A percentile compares a stretch with the other conserved stretches of the same genome.
phyloP scores from a whole-genome alignment of 805 yeast species.

The Clavispora santaluciae region DNA sequence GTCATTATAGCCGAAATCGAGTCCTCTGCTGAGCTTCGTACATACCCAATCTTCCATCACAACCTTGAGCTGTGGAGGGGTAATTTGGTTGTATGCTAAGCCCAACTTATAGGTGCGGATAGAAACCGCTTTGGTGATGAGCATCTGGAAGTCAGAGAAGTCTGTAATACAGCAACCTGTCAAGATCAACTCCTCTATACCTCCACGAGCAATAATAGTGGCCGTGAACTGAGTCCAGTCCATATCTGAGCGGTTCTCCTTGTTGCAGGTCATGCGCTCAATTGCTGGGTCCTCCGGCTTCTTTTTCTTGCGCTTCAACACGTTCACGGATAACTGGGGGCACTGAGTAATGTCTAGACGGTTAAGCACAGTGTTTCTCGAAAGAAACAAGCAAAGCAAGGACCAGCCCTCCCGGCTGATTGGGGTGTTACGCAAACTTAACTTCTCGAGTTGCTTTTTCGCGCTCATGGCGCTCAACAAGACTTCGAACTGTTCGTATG shows the following conservation, averaged over 20 bases:
- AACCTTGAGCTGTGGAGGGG: slow-evolving; percentile 51
- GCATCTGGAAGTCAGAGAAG: slow-evolving; percentile 47
- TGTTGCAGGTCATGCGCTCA: slow-evolving; percentile 43
- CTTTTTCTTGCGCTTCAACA: slow-evolving; percentile 33
- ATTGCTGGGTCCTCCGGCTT: slow-evolving; percentile 23
- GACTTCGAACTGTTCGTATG: slow-evolving; percentile 71
- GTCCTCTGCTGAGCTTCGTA: slow-evolving; percentile 50
- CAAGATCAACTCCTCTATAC: slow-evolving; percentile 72
- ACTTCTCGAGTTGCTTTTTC: slow-evolving; percentile 61
- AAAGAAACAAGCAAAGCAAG: slow-evolving; percentile 66
- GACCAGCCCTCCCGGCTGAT: slow-evolving; percentile 75
- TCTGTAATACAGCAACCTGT: slow-evolving; percentile 71
- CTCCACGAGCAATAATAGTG: slow-evolving; percentile 62
- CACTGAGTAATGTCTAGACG: slow-evolving; percentile 71
- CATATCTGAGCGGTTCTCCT: slow-evolving; percentile 62
- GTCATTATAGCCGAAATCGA: slow-evolving; percentile 84
- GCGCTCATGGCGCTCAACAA: slow-evolving; percentile 66
- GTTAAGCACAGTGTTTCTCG: slow-evolving; percentile 53
- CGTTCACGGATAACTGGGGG: slow-evolving; percentile 43
- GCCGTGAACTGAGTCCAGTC: slow-evolving; percentile 79
- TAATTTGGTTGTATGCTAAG: slow-evolving; percentile 67
- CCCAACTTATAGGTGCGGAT: slow-evolving; percentile 62
- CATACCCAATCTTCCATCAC: slow-evolving; percentile 55
- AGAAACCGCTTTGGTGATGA: slow-evolving; percentile 53
- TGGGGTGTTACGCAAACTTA: slow-evolving; percentile 75